Percentiles rank a stretch among this genome's conserved stretches.
Conservation (phyloP, 2,329 filamentous ascomycete species). For the Hypoxylon sp. region DNA sequence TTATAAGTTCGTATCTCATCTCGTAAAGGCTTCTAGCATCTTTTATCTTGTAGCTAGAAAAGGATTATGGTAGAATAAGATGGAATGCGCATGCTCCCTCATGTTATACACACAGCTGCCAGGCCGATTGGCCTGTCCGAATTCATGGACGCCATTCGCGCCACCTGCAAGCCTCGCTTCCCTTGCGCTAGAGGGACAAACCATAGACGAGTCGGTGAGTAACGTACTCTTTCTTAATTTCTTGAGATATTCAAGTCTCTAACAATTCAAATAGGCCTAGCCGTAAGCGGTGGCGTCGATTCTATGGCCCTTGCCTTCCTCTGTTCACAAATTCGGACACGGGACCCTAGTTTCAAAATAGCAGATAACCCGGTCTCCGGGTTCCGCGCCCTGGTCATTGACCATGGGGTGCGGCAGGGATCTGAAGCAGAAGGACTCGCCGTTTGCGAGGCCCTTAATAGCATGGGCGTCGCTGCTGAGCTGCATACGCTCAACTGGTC, state of each 20-base stretch:
- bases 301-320: constrained; percentile 95
- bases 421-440: constrained; percentile 67
- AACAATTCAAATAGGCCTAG: constrained; percentile 71
- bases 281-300: constrained; percentile 92
- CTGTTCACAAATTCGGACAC: constrained; percentile 66
- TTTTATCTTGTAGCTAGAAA: constrained; percentile 11
- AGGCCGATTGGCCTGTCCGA: constrained; percentile 59
- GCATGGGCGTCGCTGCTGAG: constrained; percentile 55
- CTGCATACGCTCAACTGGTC: constrained; percentile 66
- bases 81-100: constrained; percentile 61
- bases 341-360: constrained; percentile 57
- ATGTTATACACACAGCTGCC: constrained; percentile 59
- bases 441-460: constrained; percentile 59
- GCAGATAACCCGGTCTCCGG: constrained; percentile 61
- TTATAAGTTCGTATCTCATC: not conserved
- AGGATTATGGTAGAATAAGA: constrained; percentile 40
- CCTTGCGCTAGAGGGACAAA: constrained; percentile 56
- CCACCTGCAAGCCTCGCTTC: constrained; percentile 66
- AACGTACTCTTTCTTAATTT: not conserved
- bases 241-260: not conserved
- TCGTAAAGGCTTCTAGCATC: not conserved
- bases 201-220: constrained; percentile 62
- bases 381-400: constrained; percentile 67
- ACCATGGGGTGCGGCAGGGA: constrained; percentile 70
- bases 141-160: constrained; percentile 66